Conservation (phyloP, 2,329 filamentous ascomycete genomes). For the Tolypocladium sp. region DNA sequence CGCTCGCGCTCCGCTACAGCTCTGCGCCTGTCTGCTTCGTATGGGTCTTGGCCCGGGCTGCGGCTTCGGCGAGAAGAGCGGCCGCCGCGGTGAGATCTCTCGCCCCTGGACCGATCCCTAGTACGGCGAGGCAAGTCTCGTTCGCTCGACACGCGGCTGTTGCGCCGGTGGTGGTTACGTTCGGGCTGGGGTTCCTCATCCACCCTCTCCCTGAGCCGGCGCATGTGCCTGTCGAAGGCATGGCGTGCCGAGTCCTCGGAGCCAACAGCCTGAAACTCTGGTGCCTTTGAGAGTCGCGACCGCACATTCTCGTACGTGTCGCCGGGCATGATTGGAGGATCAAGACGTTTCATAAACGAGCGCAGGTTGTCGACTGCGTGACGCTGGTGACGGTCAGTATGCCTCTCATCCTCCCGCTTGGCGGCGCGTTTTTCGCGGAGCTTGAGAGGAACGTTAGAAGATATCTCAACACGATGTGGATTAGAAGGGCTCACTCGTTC, state of each 20-base stretch:
- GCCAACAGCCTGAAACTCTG: constrained; percentile 76
- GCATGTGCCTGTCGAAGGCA: constrained; percentile 88
- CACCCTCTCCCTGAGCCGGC: constrained; percentile 83
- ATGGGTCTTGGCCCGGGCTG: constrained; percentile 85
- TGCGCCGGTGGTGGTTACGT: constrained; percentile 38
- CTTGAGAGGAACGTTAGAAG: constrained; percentile 24
- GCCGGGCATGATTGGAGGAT: constrained; percentile 66
- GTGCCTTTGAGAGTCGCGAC: constrained; percentile 65
- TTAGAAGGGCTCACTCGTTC: constrained; percentile 49
- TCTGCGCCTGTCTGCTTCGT: constrained; percentile 90
- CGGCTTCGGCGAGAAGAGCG: constrained; percentile 61
- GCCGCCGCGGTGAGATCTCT: constrained; percentile 52
- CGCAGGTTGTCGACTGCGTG: constrained; percentile 77
- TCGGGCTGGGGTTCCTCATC: constrained; percentile 70
- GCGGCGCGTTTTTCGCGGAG: constrained; percentile 80
- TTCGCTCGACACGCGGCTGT: constrained; percentile 45
- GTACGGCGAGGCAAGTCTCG: constrained; percentile 51
- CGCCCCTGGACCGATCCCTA: constrained; percentile 47
- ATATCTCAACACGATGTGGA: background rate
- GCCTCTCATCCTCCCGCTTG: constrained; percentile 75
- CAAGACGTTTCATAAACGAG: constrained; percentile 78
- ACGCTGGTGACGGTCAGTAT: constrained; percentile 77
- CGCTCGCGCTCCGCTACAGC: constrained; percentile 91
- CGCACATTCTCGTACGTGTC: constrained; percentile 89
- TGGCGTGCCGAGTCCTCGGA: constrained; percentile 74